Evolutionary conservation across 2,329 filamentous ascomycete genomes (phyloP).

Genomic region (Orbilia brochopaga): DNA sequence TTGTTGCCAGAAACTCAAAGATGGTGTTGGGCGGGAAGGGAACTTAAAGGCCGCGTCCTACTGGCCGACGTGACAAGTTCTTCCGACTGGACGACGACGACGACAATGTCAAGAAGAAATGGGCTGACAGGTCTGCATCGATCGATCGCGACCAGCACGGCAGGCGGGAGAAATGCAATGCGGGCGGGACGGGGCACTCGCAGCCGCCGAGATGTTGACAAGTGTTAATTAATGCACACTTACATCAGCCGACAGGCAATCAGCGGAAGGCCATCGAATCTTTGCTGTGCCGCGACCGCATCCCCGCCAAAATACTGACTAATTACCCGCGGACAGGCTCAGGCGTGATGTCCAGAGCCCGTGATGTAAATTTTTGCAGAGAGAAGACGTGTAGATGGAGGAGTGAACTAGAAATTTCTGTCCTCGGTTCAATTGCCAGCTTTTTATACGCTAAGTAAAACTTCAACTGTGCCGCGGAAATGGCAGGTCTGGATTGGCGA

Average conservation of each 20-base stretch:
- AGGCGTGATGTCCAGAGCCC: no score
- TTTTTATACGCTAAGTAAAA: not conserved
- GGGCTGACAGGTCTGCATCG: not conserved
- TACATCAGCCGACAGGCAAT: conserved; percentile 1
- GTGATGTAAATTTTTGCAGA: not conserved
- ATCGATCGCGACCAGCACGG: conserved; percentile 19
- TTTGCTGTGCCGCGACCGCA: conserved; percentile 30
- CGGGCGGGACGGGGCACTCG: no score
- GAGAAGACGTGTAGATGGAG: not conserved
- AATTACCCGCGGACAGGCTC: no score
- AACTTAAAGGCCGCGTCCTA: conserved; percentile 15
- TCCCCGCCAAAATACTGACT: conserved; percentile 1
- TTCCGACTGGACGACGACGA: conserved; percentile 10
- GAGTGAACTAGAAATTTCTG: not conserved
- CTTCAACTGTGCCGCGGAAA: not conserved
- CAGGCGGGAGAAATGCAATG: no score
- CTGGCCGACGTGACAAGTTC: conserved; percentile 6
- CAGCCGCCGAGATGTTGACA: conserved; percentile 39
- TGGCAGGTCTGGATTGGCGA: not conserved
- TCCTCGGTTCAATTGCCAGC: not conserved
- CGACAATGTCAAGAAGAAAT: conserved; percentile 8
- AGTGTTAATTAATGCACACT: conserved; percentile 29
- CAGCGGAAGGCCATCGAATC: conserved; percentile 15
- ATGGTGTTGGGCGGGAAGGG: conserved; percentile 2
- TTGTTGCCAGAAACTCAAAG: not conserved